These are phyloP conservation scores for Agapanthus africanus DNA, from an alignment of 106 monocot genomes.

Conservation along the genomic window DNA sequence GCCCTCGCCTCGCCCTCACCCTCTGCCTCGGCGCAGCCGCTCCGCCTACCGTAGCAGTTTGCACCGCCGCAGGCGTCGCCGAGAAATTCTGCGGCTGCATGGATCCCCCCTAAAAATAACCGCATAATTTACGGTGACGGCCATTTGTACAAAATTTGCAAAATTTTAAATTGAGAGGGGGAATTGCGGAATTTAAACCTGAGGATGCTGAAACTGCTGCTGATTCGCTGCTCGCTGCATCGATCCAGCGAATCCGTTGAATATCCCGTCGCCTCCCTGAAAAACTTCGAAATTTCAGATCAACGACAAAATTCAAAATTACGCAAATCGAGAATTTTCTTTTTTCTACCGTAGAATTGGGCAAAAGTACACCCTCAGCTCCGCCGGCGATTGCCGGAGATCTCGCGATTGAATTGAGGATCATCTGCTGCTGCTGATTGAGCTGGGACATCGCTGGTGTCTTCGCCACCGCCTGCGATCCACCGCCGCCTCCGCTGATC, in stretches of 20 bases:
- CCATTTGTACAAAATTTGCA: neutral
- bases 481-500: constrained; percentile 37
- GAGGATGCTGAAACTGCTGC: constrained; percentile 36
- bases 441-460: constrained; percentile 30
- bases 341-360: constrained; percentile 24
- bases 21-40: constrained; percentile 65
- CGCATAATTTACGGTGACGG: neutral
- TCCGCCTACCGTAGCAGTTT: constrained; percentile 10
- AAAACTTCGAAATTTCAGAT: neutral
- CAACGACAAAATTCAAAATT: neutral
- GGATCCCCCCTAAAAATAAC: constrained; percentile 8
- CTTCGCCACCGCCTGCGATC: constrained; percentile 21
- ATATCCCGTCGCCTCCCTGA: constrained; percentile 44
- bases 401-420: constrained; percentile 24
- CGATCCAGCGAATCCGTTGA: constrained; percentile 40
- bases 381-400: constrained; percentile 18
- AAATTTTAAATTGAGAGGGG: neutral
- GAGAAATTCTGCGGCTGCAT: constrained; percentile 44
- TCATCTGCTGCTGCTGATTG: constrained; percentile 36
- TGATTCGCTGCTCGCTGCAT: constrained; percentile 16
- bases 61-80: constrained; percentile 24
- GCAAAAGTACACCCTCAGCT: constrained; percentile 21
- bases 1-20: constrained; percentile 75
- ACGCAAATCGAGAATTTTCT: neutral
- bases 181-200: constrained; percentile 12